These are phyloP conservation scores for Sarocladium strictum DNA, from an alignment of 2,329 filamentous ascomycete genomes.

Conservation along the genomic window DNA sequence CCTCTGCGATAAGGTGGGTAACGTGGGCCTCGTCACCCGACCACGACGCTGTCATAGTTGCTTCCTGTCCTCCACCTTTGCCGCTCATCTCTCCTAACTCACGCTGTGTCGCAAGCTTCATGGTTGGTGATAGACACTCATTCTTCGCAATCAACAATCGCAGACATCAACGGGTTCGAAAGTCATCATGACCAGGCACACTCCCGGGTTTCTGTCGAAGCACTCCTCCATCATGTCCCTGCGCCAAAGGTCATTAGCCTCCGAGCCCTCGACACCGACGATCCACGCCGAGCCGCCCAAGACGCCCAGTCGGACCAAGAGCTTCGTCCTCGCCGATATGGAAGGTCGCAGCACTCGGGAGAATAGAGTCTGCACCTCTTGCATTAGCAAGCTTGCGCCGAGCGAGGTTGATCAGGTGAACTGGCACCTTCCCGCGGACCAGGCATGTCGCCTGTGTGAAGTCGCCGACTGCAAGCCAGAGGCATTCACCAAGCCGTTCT, in stretches of 20 bases:
- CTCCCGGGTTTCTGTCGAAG: slow-evolving; percentile 10
- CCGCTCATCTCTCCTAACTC: background rate
- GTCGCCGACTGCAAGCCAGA: slow-evolving; percentile 43
- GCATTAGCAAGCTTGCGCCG: slow-evolving; percentile 28
- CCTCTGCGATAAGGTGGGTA: background rate
- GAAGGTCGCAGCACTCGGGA: slow-evolving; percentile 26
- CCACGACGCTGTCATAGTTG: slow-evolving; percentile 14
- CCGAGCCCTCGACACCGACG: background rate
- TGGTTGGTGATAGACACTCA: too few relatives aligned
- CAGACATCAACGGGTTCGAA: too few relatives aligned
- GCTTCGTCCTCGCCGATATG: slow-evolving; percentile 44
- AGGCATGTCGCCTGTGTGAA: slow-evolving; percentile 14
- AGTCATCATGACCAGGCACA: slow-evolving; percentile 10
- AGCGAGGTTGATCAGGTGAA: slow-evolving; percentile 24
- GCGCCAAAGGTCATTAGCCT: slow-evolving; percentile 4
- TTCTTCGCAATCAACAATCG: too few relatives aligned
- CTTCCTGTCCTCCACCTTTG: slow-evolving; percentile 13
- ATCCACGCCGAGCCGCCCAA: background rate
- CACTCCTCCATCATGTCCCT: slow-evolving; percentile 10
- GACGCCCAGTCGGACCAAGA: slow-evolving; percentile 19
- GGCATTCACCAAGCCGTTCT: slow-evolving; percentile 76
- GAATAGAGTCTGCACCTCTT: slow-evolving; percentile 31
- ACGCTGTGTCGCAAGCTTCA: too few relatives aligned
- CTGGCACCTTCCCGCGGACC: slow-evolving; percentile 20
- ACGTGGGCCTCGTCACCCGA: background rate